Conservation (phyloP, 139 green algal species). For the Chlamydomonas asymmetrica region DNA sequence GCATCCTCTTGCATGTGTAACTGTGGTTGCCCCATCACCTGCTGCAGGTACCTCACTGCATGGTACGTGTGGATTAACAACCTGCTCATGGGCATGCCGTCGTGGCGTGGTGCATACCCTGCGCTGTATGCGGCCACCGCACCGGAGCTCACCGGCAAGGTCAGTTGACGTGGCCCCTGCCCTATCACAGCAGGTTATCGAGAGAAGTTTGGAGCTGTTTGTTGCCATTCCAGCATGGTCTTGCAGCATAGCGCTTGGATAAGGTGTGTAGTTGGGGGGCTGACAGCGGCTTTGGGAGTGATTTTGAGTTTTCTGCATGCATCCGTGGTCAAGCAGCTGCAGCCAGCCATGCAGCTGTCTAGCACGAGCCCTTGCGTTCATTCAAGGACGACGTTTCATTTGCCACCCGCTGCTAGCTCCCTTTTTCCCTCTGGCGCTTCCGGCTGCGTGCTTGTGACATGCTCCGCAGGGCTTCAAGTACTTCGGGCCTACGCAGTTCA, state of each 20-base stretch:
- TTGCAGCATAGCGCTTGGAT: background rate
- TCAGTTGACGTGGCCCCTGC: no score
- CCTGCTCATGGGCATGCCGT: slow-evolving; percentile 19
- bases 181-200: no score
- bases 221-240: background rate
- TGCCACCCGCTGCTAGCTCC: background rate
- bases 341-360: background rate
- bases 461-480: no score
- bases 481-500: no score
- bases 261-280: background rate
- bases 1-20: background rate
- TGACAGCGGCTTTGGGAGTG: background rate
- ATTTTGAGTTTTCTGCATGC: background rate
- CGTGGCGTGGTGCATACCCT: slow-evolving; percentile 15
- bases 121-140: slow-evolving; percentile 29
- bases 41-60: background rate
- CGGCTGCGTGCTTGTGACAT: background rate
- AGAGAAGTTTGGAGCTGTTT: no score
- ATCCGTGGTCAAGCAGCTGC: no score
- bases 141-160: background rate
- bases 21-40: background rate
- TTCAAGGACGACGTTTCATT: background rate
- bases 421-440: background rate
- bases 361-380: background rate
- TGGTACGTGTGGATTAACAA: background rate